phyloP scores from a whole-genome alignment of 2,329 filamentous ascomycete species.

The Exutisphaerella laricina region DNA sequence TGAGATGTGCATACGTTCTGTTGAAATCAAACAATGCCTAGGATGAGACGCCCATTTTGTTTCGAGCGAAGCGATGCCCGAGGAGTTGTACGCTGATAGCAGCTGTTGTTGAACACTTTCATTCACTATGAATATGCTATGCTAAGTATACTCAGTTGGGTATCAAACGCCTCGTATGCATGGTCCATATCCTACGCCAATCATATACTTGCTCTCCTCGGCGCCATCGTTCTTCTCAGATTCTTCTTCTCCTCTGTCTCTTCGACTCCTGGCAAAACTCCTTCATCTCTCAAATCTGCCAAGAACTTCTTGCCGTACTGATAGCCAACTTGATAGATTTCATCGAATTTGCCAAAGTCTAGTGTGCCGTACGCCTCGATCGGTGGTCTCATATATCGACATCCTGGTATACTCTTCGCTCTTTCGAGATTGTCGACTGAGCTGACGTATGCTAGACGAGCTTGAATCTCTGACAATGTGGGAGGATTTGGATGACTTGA shows the following conservation, averaged over 20 bases:
- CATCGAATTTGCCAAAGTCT: constrained; percentile 96
- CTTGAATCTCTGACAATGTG: constrained; percentile 92
- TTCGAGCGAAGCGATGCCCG: no score
- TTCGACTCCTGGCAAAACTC: constrained; percentile 58
- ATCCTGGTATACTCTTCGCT: constrained; percentile 84
- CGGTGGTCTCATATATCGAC: constrained; percentile 92
- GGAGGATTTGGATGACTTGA: constrained; percentile 84
- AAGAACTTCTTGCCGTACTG: constrained; percentile 77
- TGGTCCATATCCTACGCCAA: neutral
- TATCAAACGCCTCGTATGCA: neutral
- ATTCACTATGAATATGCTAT: neutral
- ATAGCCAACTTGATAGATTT: constrained; percentile 89
- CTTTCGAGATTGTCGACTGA: constrained; percentile 91
- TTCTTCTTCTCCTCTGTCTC: constrained; percentile 49
- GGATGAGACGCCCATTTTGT: no score
- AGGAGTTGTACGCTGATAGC: no score
- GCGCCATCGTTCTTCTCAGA: constrained; percentile 49
- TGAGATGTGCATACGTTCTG: no score
- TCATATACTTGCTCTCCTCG: constrained; percentile 45
- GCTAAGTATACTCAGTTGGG: no score
- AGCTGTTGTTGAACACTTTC: no score
- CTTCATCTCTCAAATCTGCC: constrained; percentile 68
- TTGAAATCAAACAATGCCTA: no score
- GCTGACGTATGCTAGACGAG: constrained; percentile 86
- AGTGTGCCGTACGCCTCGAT: constrained; percentile 90